These are phyloP conservation scores for Solanum ahanhuiri DNA, from an alignment of 257 asterid species.

Conservation along the genomic window DNA sequence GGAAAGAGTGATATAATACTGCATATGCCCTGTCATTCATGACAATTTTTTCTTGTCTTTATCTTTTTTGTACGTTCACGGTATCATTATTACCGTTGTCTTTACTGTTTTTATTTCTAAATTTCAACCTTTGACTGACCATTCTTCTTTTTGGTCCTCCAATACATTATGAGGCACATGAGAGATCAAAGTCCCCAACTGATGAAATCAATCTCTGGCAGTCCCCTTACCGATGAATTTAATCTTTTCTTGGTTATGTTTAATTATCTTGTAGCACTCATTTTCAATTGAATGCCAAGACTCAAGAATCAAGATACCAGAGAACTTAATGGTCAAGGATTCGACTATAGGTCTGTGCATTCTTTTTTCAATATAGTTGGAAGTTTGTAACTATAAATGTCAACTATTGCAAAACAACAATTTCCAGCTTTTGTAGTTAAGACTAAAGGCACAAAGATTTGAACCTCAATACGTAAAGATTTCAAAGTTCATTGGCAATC, in stretches of 20 bases:
- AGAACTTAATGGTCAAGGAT: not conserved
- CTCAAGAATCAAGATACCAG: not conserved
- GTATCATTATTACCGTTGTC: not conserved
- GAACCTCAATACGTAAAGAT: not conserved
- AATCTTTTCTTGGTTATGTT: not conserved
- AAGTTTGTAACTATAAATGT: not conserved
- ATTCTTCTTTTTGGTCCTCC: not conserved
- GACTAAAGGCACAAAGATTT: not conserved
- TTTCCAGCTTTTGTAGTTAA: not conserved
- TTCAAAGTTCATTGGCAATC: not conserved
- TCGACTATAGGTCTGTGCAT: not conserved
- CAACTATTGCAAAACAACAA: not conserved
- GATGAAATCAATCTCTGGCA: not conserved
- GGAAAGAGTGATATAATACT: not conserved
- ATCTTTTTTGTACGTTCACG: not conserved
- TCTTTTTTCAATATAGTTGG: not conserved
- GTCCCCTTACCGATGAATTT: not conserved
- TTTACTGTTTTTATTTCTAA: not conserved
- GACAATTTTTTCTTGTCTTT: not conserved
- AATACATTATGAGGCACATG: not conserved
- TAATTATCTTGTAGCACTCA: not conserved
- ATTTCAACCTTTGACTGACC: not conserved
- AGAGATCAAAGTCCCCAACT: not conserved
- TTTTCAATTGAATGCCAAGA: not conserved
- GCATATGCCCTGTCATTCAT: not conserved